Evolutionary conservation across 306 rosid genomes (phyloP).

Genomic region (Vigna unguiculata): DNA sequence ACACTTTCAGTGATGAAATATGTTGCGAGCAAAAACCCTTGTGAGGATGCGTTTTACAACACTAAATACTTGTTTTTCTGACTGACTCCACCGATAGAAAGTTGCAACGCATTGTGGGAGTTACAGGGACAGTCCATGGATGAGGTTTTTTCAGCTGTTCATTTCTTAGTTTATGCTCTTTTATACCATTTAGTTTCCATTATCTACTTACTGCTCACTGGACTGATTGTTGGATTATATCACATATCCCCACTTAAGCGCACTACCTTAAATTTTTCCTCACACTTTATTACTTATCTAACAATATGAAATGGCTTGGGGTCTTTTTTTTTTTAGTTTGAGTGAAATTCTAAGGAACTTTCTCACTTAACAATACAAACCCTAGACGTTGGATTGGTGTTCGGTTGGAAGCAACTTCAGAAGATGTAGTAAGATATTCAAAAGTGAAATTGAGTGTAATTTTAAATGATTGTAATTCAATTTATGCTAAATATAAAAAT

Average conservation of each 20-base stretch:
- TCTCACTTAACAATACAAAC: too few species aligned
- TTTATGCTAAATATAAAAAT: too few species aligned
- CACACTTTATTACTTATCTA: not conserved
- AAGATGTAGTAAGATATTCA: too few species aligned
- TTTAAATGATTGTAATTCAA: too few species aligned
- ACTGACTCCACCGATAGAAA: not conserved
- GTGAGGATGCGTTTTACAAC: conserved; percentile 43
- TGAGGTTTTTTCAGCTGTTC: conserved; percentile 42
- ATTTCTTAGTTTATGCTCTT: conserved; percentile 34
- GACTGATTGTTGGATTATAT: conserved; percentile 42
- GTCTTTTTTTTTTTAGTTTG: too few species aligned
- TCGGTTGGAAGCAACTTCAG: too few species aligned
- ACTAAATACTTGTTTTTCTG: not conserved
- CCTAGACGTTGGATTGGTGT: too few species aligned
- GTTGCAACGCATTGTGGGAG: conserved; percentile 33
- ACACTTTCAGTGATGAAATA: conserved; percentile 79
- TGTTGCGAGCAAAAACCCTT: conserved; percentile 61
- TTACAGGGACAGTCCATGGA: conserved; percentile 37
- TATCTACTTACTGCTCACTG: conserved; percentile 12
- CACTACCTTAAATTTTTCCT: not conserved
- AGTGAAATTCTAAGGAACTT: too few species aligned
- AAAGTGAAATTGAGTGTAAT: too few species aligned
- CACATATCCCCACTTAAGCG: conserved; percentile 8
- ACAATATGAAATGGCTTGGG: not conserved
- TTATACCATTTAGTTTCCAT: conserved; percentile 22